Evolutionary conservation across 805 yeast genomes (phyloP), one percentile per base, ranked within the genome.

Genomic region (Candida jianshihensis): DNA sequence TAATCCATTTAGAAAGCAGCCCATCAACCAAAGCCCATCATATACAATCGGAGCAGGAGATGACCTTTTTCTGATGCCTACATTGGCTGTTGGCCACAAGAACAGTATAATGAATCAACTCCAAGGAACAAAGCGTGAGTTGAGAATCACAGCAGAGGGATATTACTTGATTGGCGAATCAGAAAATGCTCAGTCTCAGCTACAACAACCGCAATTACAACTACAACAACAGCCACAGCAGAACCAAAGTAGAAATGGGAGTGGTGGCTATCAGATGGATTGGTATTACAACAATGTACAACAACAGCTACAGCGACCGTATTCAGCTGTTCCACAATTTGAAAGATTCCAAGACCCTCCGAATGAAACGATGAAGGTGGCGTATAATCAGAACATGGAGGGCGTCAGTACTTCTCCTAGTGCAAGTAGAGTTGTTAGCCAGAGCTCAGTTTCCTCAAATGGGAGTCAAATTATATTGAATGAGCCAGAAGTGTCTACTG

Each of bases 1-100:
- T n/a, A n/a, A n/a, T n/a, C n/a, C n/a, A n/a, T n/a, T n/a, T n/a
- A n/a, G n/a, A n/a, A n/a, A n/a, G n/a, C n/a, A n/a, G n/a, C n/a
- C n/a, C n/a, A n/a, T n/a, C n/a, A n/a, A n/a, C n/a, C n/a, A n/a
- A n/a, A n/a, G n/a, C n/a, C 27, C 30, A 25, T 4, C 49, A 46
- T 24, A 20, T n/a, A 30, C 5, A 40, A 40, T 19, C 41, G 32
- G 3, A 41, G 49, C 33, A n/a, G 55, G 42, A 20, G 57, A 52
- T 34, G 31, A 34, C 6, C 21, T 52, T 26, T 50, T 40, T 18
- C 24, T 52, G 22, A 50, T 49, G 54, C 57, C 57, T 2, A 52
- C 57, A 1, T 24, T 52, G 13, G 57, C 57, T 1, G 46, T 47
- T 41, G 57, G 57, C 6, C 51, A 39, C 34, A 54, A 52, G 34